Evolutionary conservation across 345 rosid genomes (phyloP).

Genomic region (Citrus glauca): DNA sequence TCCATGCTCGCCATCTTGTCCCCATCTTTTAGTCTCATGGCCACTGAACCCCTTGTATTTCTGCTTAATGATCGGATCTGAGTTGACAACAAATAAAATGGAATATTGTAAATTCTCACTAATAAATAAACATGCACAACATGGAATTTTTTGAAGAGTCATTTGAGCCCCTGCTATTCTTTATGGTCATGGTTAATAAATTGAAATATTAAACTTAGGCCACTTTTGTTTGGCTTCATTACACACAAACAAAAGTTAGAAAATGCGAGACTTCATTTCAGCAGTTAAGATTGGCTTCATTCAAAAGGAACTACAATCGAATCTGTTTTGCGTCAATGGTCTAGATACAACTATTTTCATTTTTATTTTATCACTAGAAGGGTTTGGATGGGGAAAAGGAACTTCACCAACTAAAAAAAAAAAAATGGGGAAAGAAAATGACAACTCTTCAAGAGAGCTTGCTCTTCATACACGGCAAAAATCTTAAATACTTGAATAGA

Average conservation of each 20-base stretch:
- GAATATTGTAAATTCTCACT: background rate
- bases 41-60: conserved; percentile 79
- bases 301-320: background rate
- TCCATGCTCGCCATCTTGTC: conserved; percentile 96
- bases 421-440: too few relatives aligned
- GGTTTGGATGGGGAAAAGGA: too few relatives aligned
- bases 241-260: background rate
- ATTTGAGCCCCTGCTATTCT: background rate
- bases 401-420: too few relatives aligned
- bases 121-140: background rate
- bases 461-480: too few relatives aligned
- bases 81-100: conserved; percentile 10
- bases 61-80: conserved; percentile 86
- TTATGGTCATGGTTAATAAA: background rate
- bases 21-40: conserved; percentile 76
- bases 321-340: background rate
- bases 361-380: too few relatives aligned
- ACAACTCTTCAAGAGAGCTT: too few relatives aligned
- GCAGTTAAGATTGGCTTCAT: background rate
- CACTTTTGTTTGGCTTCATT: background rate
- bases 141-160: background rate
- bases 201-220: background rate
- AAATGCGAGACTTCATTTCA: background rate
- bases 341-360: background rate
- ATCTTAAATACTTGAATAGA: too few relatives aligned